These are phyloP conservation scores for Ogataea nakhonphanomensis DNA, from an alignment of 805 yeast species.

Conservation along the genomic window DNA sequence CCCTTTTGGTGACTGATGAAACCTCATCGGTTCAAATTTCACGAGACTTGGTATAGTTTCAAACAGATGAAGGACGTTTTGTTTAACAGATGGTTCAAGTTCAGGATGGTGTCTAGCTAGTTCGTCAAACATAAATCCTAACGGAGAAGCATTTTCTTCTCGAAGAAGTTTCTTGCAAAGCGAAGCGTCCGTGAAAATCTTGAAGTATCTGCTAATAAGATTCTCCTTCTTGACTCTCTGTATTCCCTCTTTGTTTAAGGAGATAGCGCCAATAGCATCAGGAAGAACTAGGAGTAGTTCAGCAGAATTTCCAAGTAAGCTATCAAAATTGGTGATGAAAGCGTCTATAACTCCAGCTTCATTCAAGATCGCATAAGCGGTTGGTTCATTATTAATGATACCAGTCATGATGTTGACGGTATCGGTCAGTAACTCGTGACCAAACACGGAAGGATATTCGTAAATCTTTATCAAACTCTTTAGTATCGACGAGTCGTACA, in stretches of 20 bases:
- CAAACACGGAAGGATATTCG: conserved; percentile 56
- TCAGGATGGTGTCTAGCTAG: conserved; percentile 79
- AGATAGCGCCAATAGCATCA: conserved; percentile 77
- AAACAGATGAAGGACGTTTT: conserved; percentile 45
- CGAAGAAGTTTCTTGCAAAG: conserved; percentile 52
- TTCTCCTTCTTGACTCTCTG: conserved; percentile 44
- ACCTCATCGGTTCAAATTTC: conserved; percentile 38
- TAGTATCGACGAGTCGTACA: conserved; percentile 82
- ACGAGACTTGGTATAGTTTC: conserved; percentile 41
- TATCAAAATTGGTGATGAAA: conserved; percentile 54
- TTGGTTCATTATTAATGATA: conserved; percentile 87
- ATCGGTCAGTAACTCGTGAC: conserved; percentile 57
- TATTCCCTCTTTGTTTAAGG: conserved; percentile 73
- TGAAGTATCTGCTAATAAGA: conserved; percentile 44
- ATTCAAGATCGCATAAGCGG: conserved; percentile 73
- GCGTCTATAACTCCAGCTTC: conserved; percentile 74
- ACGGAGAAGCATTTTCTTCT: conserved; percentile 48
- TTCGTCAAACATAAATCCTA: conserved; percentile 75
- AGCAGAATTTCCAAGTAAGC: conserved; percentile 52
- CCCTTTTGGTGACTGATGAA: conserved; percentile 40
- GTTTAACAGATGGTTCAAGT: conserved; percentile 55
- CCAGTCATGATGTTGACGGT: conserved; percentile 62
- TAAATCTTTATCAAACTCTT: conserved; percentile 57
- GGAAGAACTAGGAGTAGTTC: conserved; percentile 61
- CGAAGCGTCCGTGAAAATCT: conserved; percentile 44